Evolutionary conservation across 2,329 filamentous ascomycete species (phyloP), one percentile per base, ranked within the genome.

Genomic region (Aureobasidium sp.): DNA sequence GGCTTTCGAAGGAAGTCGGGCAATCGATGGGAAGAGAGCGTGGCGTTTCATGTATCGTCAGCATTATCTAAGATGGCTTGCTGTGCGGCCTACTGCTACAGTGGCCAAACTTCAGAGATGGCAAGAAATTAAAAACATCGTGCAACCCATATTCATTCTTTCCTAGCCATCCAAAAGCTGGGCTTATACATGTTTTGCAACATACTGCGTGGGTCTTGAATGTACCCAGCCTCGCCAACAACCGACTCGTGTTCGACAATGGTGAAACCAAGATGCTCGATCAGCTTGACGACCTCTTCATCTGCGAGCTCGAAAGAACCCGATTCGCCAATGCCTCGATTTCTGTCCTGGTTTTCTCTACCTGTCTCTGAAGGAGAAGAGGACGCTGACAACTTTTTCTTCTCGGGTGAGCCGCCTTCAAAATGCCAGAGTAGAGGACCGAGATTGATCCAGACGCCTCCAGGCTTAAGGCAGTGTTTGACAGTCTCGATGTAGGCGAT

Each of bases 381-480:
- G 13, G 32, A 15, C 16, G 37, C 34, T 3, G 16, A 34, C 16
- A 67, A 67, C 10, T 25, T 49, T n/a, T 45, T 45, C 37, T 52
- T 57, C 5, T 70, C 69, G 1, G 69, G 83, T 1, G 83, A 80
- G 45, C 87, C 83, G 66, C 91, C 88, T 71, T 95, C 91, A 72
- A 95, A 97, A 73, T 99, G 95, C 94, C 94, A 99, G 44, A 97
- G 78, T 60, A 99, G 76, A 0, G 94, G 94, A 0, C 94, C 94
- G 29, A 96, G 78, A 70, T 99, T 99, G 70, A 96, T 83, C 79
- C 96, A 89, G 4, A 96, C 69, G 0, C 94, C 94, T 30, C 88
- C 89, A 0, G 84, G 79, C 66, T 83, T 85, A 54, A 99, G 81
- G 69, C 92, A 95, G 70, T 89, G 83, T 45, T 77, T 78, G 60